Evolutionary conservation across 345 rosid genomes (phyloP), one percentile per base, ranked within the genome.

Genomic region (Linum trigynum): DNA sequence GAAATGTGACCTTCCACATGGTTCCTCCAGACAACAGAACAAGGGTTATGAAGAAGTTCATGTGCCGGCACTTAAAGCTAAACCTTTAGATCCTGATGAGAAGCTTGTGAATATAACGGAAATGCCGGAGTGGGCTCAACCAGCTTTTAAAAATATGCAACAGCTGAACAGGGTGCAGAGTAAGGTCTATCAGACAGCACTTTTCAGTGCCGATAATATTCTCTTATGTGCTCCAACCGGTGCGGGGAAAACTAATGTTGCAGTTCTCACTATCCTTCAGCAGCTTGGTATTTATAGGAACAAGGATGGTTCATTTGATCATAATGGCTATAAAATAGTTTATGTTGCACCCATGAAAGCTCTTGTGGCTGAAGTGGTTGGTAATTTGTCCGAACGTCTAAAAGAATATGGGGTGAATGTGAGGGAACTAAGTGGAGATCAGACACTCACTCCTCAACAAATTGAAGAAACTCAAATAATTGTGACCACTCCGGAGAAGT

Each of bases 331-430:
- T 72, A 94, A 94, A 84, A 83, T 94, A 72, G 95, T 94, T 40
- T 94, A 94, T 71, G 99, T 90, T 74, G 99, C 99, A 43, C 99
- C 99, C n/a, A 94, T 94, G 97, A 94, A 94, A 75, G 99, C 99
- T 65, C 90, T 94, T 70, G 99, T 94, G 66, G 99, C 97, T 41
- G 99, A 94, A 76, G 86, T 90, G 59, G 97, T 90, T 50, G 86
- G 92, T 71, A 94, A 94, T 76, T 80, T 94, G 72, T 88, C 99
- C 60, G 75, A 84, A 65, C 94, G 96, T 38, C 74, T 94, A 74
- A 82, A 84, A 75, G 80, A 78, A 11, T 90, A 85, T 71, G 87
- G 88, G 66, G 84, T 84, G 74, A 85, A 71, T 42, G 99, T 94
- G 69, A 82, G 74, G 78, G 99, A 94, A 77, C 81, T 90, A 66